Evolutionary conservation across 257 asterid genomes (phyloP).

Genomic region (Solanum bulbocastanum): DNA sequence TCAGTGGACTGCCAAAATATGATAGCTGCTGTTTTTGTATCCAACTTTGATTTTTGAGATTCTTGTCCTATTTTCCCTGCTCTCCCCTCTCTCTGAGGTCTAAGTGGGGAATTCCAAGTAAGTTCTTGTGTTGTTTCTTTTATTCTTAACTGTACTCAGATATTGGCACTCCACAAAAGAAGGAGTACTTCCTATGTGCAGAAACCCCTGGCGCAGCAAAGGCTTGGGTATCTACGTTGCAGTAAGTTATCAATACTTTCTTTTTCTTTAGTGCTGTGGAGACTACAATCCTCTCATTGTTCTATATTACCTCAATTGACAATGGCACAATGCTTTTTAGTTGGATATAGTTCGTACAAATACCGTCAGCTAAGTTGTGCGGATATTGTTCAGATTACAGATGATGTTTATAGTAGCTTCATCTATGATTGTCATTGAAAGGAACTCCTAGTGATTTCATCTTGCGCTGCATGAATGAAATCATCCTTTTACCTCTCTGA

Average conservation of each 20-base stretch:
- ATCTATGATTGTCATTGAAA: neutral
- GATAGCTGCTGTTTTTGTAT: slow-evolving; percentile 98
- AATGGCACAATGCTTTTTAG: neutral
- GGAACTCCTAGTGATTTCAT: neutral
- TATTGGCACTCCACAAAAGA: slow-evolving; percentile 94
- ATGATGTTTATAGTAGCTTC: neutral
- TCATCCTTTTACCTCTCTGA: neutral
- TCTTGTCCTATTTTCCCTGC: neutral
- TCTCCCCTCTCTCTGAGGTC: neutral
- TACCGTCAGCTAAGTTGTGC: neutral
- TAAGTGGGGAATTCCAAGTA: neutral
- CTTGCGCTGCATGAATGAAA: neutral
- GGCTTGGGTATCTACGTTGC: slow-evolving; percentile 96
- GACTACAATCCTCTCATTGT: neutral
- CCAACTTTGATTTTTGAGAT: slow-evolving; percentile 23
- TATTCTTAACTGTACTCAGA: slow-evolving; percentile 55
- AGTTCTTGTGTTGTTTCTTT: neutral
- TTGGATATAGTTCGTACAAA: neutral
- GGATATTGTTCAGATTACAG: neutral
- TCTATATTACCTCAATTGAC: neutral
- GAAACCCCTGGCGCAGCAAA: slow-evolving; percentile 94
- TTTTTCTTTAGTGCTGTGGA: neutral
- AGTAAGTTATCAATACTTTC: slow-evolving; percentile 53
- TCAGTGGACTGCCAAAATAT: slow-evolving; percentile 88
- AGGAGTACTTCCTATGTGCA: slow-evolving; percentile 89